Evolutionary conservation across 139 green algal genomes (phyloP), one percentile per base, ranked within the genome.

Genomic region (Chara braunii): DNA sequence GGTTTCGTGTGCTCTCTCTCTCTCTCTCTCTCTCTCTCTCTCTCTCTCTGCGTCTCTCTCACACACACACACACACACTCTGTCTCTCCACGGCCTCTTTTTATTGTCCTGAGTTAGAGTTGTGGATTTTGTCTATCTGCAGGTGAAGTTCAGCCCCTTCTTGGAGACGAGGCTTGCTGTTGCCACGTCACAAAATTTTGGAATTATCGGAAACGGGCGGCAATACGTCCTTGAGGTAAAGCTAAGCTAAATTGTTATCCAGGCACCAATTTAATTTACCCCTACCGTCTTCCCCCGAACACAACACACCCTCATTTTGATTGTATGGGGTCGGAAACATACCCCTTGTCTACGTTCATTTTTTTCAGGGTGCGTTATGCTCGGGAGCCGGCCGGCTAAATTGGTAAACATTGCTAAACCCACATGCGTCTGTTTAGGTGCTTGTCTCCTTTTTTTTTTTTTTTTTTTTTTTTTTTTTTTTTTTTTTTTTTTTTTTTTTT

Each of bases 101-200:
- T 18, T 48, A 48, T 48, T 48, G 40, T 48, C 40, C 18, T 26
- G 18, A 48, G 18, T 48, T 18, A 48, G 18, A 48, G 18, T 48
- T 48, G 18, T 48, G 40, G 18, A 18, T 18, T 48, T 57, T 57
- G 48, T 24, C 18, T 57, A 11, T 67, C 11, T 32, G 23, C 67
- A 75, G 37, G 85, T 94, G 1, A 83, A 85, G 62, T 99, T 96
- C 68, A 92, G 81, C 43, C 92, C 92, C 1, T 97, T 95, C 64
- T 56, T 89, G 23, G 78, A 89, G 50, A 64, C 59, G 7, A 70
- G 87, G 28, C 65, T 99, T 9, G 92, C 92, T 2, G 88, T 99
- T 2, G 83, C 86, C 22, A 95, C 88, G 2, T 78, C 89, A 0
- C 92, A 99, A 54, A 97, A 99, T 78, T 99, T 96, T 77, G 92